Base-by-base conservation (phyloP, 1,284 basidiomycete genomes). In the Tetrapyrgos nigripes region DNA sequence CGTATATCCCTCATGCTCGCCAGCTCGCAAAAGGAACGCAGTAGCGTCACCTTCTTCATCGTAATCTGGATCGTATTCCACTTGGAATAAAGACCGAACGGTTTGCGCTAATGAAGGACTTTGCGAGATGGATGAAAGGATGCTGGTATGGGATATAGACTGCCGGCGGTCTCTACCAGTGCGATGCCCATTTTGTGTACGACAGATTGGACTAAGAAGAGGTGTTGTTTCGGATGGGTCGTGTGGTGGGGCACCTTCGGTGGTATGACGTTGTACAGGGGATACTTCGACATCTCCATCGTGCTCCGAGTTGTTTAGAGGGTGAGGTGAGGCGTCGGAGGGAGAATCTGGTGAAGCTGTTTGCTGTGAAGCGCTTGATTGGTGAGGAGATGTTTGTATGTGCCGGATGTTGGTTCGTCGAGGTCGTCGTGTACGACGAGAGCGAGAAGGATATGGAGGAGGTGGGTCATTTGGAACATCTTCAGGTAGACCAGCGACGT, bases 51-150 rank as follows among this genome's bases (percentile, higher is more conserved):
- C 45, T 21, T 59, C 44, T n/a, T 43, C 58, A 14, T 52, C 59
- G 23, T 50, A 53, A 26, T 55, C 71, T 9, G 74, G 62, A 29
- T 75, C 73, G 29, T 72, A 70, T 8, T 74, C 69, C 13, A 68
- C 73, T 4, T 81, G 69, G 58, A 91, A 88, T 11, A 91, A 76
- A 0, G 87, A 89, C 6, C 86, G 68, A 26, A 90, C 71, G 0
- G 87, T 91, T 44, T 88, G 89, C 3, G 84, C 82, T 9, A 92
- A 75, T 2, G 86, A 88, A 2, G 86, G 86, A 1, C 86, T 81
- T 6, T 73, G 76, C 2, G 87, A 88, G 3, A 69, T 63, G 0
- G 75, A 71, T 1, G 82, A 83, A 26, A 76, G 68, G 19, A 80
- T 67, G 70, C 86, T 88, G 1, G 82, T 76, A 57, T 83, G 77